These are phyloP conservation scores for Hyphodiscus hymeniophilus DNA, from an alignment of 495 filamentous ascomycete species.

Conservation along the genomic window DNA sequence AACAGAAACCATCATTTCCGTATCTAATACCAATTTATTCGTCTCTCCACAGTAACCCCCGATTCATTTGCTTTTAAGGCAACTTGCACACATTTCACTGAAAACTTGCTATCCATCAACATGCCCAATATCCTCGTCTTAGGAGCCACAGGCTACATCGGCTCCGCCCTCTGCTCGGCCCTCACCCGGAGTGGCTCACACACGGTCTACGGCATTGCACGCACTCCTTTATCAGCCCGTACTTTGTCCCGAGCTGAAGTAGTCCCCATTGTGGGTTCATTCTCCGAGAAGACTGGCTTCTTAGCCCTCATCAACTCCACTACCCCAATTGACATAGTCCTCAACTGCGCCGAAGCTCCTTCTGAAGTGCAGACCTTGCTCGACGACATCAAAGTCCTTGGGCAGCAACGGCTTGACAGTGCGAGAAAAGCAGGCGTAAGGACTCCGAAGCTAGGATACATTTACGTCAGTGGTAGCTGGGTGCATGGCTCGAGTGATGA, in stretches of 20 bases:
- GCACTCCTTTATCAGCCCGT: constrained; percentile 27
- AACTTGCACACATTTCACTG: no score
- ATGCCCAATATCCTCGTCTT: constrained; percentile 38
- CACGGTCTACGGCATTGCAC: constrained; percentile 33
- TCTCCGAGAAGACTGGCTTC: neutral
- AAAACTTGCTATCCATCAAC: constrained; percentile 3
- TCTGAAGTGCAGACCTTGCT: constrained; percentile 19
- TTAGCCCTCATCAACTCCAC: neutral
- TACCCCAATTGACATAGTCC: constrained; percentile 28
- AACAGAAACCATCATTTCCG: no score
- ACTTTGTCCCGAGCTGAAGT: constrained; percentile 21
- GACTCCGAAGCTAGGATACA: constrained; percentile 32
- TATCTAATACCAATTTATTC: no score
- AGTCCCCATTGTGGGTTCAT: constrained; percentile 18
- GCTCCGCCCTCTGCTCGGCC: constrained; percentile 26
- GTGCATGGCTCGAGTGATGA: constrained; percentile 27
- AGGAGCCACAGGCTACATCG: constrained; percentile 37
- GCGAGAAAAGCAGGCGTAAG: constrained; percentile 10
- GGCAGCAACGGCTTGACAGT: constrained; percentile 13
- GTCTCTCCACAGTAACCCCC: no score
- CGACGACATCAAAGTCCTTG: constrained; percentile 17
- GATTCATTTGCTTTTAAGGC: no score
- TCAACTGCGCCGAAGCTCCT: constrained; percentile 25
- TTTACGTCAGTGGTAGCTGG: constrained; percentile 36
- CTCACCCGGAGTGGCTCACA: constrained; percentile 29